Conservation (phyloP, 2,329 filamentous ascomycete species). For the Aspergillus puulaauensis region DNA sequence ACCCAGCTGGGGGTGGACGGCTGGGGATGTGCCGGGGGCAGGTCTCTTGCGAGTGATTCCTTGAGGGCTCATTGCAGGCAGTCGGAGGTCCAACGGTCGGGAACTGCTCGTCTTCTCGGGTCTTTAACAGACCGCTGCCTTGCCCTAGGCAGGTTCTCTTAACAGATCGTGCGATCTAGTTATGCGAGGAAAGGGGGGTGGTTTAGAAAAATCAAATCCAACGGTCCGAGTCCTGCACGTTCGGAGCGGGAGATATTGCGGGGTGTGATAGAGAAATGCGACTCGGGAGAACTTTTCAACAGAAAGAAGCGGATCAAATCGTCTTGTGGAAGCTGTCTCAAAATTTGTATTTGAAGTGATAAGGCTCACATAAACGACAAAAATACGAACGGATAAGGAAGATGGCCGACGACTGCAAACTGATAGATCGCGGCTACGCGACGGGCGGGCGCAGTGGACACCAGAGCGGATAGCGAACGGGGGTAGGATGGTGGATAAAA, state of each 20-base stretch:
- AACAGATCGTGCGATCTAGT: not conserved
- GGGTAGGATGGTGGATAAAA: not conserved
- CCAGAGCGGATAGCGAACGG: constrained; percentile 6
- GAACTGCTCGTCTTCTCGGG: not conserved
- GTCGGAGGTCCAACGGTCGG: constrained; percentile 11
- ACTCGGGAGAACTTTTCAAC: constrained; percentile 7
- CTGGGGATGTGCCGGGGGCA: constrained; percentile 69
- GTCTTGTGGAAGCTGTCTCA: constrained; percentile 18
- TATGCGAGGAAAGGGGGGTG: not conserved
- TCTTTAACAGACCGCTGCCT: not conserved
- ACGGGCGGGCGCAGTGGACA: constrained; percentile 14
- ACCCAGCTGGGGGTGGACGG: constrained; percentile 56
- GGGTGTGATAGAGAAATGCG: constrained; percentile 7
- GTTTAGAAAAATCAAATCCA: not conserved
- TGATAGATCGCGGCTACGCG: constrained; percentile 16
- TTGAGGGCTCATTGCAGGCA: constrained; percentile 40
- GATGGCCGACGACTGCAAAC: constrained; percentile 5
- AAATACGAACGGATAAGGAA: not conserved
- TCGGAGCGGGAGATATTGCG: constrained; percentile 10
- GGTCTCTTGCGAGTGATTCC: constrained; percentile 65
- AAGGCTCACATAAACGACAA: constrained; percentile 5
- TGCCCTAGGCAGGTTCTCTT: not conserved
- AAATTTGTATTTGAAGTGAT: constrained; percentile 2
- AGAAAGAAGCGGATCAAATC: constrained; percentile 1
- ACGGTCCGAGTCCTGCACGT: not conserved